Percentiles rank a stretch among this genome's conserved stretches.
These are phyloP conservation scores for Melanomma pulvis-pyrius DNA, from an alignment of 495 filamentous ascomycete genomes.

Conservation along the genomic window DNA sequence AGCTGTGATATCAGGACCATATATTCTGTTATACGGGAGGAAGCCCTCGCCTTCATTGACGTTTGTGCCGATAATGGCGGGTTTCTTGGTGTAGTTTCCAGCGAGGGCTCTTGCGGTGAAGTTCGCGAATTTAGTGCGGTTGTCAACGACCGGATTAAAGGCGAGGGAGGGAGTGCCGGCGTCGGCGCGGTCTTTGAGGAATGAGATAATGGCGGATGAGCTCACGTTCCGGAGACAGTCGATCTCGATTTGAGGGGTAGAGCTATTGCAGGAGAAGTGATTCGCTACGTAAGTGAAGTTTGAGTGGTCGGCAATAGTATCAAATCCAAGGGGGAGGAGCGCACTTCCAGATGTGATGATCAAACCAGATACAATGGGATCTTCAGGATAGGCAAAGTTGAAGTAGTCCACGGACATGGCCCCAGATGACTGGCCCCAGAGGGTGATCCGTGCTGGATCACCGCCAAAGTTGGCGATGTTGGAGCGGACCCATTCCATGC, in stretches of 20 bases:
- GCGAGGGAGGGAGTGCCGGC: conserved; percentile 8
- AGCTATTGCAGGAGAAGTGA: conserved; percentile 23
- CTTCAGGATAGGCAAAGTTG: conserved; percentile 51
- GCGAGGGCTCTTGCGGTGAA: conserved; percentile 32
- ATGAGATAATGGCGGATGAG: conserved; percentile 11
- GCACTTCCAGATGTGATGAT: conserved; percentile 55
- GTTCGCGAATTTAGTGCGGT: conserved; percentile 30
- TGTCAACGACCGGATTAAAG: conserved; percentile 30
- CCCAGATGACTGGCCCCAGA: conserved; percentile 57
- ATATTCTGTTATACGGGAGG: conserved; percentile 25
- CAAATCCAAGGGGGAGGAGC: conserved; percentile 32
- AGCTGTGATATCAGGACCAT: conserved; percentile 11
- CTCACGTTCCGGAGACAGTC: conserved; percentile 31
- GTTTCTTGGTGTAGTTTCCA: conserved; percentile 28
- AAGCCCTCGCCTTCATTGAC: conserved; percentile 33
- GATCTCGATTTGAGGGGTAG: conserved; percentile 13
- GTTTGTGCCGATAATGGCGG: conserved; percentile 37
- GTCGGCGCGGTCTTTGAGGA: conserved; percentile 18
- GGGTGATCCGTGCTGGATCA: conserved; percentile 50
- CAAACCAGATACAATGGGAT: conserved; percentile 51
- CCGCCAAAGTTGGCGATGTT: conserved; percentile 63
- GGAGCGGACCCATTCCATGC: conserved; percentile 40
- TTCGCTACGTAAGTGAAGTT: conserved; percentile 51
- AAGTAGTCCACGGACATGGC: conserved; percentile 38
- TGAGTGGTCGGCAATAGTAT: conserved; percentile 41